phyloP scores from a whole-genome alignment of 176 grass and related monocot genomes.

The Triticum urartu region DNA sequence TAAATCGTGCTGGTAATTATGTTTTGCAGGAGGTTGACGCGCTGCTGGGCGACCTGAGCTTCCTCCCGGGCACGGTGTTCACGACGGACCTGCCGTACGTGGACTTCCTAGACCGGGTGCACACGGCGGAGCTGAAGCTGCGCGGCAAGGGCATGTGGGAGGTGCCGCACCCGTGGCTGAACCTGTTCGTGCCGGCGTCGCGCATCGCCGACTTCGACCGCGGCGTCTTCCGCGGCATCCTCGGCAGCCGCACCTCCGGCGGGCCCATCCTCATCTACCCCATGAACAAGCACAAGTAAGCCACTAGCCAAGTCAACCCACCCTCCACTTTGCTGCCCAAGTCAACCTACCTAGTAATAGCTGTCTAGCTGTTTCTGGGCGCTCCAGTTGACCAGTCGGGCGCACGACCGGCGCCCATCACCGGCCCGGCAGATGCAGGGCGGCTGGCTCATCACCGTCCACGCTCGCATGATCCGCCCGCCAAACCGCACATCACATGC shows the following conservation, averaged over 20 bases:
- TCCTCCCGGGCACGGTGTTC: conserved; percentile 75
- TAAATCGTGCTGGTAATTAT: background rate
- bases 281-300: conserved; percentile 90
- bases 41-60: conserved; percentile 64
- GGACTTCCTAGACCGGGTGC: conserved; percentile 84
- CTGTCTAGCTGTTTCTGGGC: background rate
- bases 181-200: conserved; percentile 93
- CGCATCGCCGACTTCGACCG: conserved; percentile 80
- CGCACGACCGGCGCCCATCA: background rate
- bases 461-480: background rate
- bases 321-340: background rate
- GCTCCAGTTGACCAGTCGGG: background rate
- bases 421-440: background rate
- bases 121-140: conserved; percentile 89
- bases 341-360: background rate
- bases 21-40: conserved; percentile 64
- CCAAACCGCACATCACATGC: conserved; percentile 11
- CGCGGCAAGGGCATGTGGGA: conserved; percentile 84
- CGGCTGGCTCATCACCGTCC: background rate
- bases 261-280: conserved; percentile 98
- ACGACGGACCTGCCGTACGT: conserved; percentile 90
- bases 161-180: conserved; percentile 96
- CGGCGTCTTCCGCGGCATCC: conserved; percentile 77
- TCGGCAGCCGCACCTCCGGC: conserved; percentile 69
- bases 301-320: background rate